Base-by-base conservation (phyloP, 1,284 basidiomycete species). In the Leccinum pallidistipes region DNA sequence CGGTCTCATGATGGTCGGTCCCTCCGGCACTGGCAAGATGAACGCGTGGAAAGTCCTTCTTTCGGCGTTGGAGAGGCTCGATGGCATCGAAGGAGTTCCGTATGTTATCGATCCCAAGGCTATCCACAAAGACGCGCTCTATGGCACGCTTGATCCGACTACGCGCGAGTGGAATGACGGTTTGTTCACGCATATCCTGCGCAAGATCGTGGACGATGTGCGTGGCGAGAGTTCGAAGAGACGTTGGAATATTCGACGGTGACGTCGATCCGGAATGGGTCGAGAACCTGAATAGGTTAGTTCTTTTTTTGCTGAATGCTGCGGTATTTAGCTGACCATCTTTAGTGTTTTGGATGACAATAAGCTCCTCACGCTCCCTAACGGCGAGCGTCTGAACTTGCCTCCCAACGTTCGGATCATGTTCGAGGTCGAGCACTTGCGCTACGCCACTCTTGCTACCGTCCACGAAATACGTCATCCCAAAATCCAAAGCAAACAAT, bases 151-250 rank as follows among this genome's bases (percentile, higher is more conserved):
- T 62, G 98, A 99, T 74, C 90, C 87, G 36, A 99, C 97, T 0
- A 99, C 97, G 3, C 89, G 97, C 65, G 98, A 99, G 75, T 99
- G 97, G 98, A 99, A 96, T 66, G 97, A 99, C 74, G 97, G 98
- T 65, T 83, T 99, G 2, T 99, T 99, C 80, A 99, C 98, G 0
- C 95, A 98, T 74, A 93, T 98, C 52, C 81, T 99, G 61, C 90
- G 98, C 56, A 98, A 97, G 78, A 99, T 99, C 65, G 93, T 98
- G 60, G 97, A 99, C 73, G 96, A 99, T 71, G 95, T 98, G 38
- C 93, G 97, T 72, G 97, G 97, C 32, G 98, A 98, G 78, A 97
- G 95, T 74, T 83, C 86, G 32, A 98, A 98, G 80, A 83, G 97
- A 24, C 97, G 99, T 74, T 99, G 97, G 97, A 99, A 93, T 99